These are phyloP conservation scores for Pseudovirgaria hyperparasitica DNA, from an alignment of 2,329 filamentous ascomycete genomes.

Conservation along the genomic window DNA sequence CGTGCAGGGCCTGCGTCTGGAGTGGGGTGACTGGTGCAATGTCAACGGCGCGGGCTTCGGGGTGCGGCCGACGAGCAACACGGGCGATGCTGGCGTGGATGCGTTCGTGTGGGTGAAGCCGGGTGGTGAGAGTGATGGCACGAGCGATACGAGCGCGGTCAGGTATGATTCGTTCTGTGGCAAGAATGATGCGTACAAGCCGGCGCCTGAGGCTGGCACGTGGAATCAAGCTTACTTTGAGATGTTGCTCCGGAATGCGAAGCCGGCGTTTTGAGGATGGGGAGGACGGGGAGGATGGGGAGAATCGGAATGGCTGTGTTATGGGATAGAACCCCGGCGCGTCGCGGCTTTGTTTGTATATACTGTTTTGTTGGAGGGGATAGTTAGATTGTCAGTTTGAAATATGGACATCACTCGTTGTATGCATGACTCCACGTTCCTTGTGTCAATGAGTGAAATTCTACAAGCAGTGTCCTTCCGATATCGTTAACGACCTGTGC, in stretches of 20 bases:
- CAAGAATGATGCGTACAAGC: conserved; percentile 41
- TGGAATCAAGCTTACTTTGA: conserved; percentile 47
- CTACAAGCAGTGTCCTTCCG: too few relatives aligned
- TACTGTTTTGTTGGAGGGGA: too few relatives aligned
- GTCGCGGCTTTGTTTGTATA: too few relatives aligned
- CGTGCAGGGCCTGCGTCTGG: conserved; percentile 30
- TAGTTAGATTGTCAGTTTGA: too few relatives aligned
- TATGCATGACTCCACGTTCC: too few relatives aligned
- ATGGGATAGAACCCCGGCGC: too few relatives aligned
- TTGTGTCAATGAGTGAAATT: too few relatives aligned
- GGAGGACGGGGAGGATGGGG: too few relatives aligned
- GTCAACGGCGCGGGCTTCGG: conserved; percentile 53
- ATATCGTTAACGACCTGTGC: too few relatives aligned
- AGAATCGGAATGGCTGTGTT: too few relatives aligned
- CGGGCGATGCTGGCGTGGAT: conserved; percentile 45
- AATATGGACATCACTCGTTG: too few relatives aligned
- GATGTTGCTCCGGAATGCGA: conserved; percentile 23
- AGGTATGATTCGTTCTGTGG: conserved; percentile 48
- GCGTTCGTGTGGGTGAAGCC: conserved; percentile 63
- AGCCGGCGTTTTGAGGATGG: conserved; percentile 23
- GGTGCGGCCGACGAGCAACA: conserved; percentile 44
- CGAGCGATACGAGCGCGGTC: conserved; percentile 26
- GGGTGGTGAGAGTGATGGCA: conserved; percentile 43
- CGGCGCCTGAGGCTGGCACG: conserved; percentile 55
- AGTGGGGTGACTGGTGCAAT: conserved; percentile 59